phyloP scores from a whole-genome alignment of 257 asterid species.

The Solanum lignicaule region DNA sequence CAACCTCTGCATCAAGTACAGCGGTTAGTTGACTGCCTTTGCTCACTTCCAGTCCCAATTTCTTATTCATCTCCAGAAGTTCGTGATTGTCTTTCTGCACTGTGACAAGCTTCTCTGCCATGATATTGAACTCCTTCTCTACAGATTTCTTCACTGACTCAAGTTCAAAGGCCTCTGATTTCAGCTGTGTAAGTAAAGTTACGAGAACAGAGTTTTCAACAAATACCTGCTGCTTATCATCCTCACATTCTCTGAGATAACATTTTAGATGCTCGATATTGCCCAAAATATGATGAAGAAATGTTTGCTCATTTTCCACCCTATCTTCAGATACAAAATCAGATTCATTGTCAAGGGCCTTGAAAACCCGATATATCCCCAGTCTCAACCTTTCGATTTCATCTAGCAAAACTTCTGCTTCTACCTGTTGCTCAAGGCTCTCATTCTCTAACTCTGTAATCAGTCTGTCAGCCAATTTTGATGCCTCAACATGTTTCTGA shows the following conservation, averaged over 20 bases:
- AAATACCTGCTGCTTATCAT: slow-evolving; percentile 48
- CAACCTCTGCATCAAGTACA: slow-evolving; percentile 37
- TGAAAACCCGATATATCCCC: slow-evolving; percentile 64
- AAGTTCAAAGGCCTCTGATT: slow-evolving; percentile 49
- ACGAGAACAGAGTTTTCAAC: slow-evolving; percentile 75
- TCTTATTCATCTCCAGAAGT: slow-evolving; percentile 46
- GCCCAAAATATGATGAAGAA: slow-evolving; percentile 38
- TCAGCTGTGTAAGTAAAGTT: slow-evolving; percentile 61
- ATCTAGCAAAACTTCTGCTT: slow-evolving; percentile 70
- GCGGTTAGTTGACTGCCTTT: slow-evolving; percentile 27
- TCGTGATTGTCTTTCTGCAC: slow-evolving; percentile 42
- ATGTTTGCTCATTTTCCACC: slow-evolving; percentile 44
- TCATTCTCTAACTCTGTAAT: slow-evolving; percentile 87
- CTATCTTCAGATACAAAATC: slow-evolving; percentile 21
- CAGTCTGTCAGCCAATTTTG: slow-evolving; percentile 72
- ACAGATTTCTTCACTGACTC: slow-evolving; percentile 45
- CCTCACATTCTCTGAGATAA: slow-evolving; percentile 41
- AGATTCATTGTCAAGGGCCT: slow-evolving; percentile 38
- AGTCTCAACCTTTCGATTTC: slow-evolving; percentile 64
- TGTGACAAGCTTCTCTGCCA: slow-evolving; percentile 39
- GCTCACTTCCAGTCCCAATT: slow-evolving; percentile 33
- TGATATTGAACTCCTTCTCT: slow-evolving; percentile 37
- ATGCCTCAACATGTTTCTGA: slow-evolving; percentile 87
- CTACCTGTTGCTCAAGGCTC: slow-evolving; percentile 93
- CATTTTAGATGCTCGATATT: slow-evolving; percentile 48